A percentile compares a stretch with the other conserved stretches of the same genome.
These are phyloP conservation scores for Marchantia polymorpha DNA, from an alignment of 225 moss, liverwort and hornwort species.

Conservation along the genomic window DNA sequence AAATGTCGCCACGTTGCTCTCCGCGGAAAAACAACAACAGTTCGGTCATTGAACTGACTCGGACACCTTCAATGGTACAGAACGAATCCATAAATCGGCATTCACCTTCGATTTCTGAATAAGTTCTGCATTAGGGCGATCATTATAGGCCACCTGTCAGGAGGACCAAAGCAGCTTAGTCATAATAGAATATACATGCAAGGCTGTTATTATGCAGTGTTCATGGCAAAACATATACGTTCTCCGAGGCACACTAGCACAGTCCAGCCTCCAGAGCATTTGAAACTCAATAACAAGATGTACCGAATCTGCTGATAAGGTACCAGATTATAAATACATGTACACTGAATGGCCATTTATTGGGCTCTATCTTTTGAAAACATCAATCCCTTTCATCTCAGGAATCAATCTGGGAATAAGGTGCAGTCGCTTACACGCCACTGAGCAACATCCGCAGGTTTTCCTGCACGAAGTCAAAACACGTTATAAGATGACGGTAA, in stretches of 20 bases:
- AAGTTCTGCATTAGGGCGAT: slow-evolving; percentile 89
- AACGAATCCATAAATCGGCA: slow-evolving; percentile 83
- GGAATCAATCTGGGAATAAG: not conserved
- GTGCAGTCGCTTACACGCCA: slow-evolving; percentile 52
- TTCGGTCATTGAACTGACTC: slow-evolving; percentile 8
- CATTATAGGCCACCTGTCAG: slow-evolving; percentile 75
- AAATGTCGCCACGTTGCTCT: too few relatives aligned
- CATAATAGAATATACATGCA: not conserved
- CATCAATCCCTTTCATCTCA: not conserved
- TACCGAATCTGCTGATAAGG: not conserved
- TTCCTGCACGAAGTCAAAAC: slow-evolving; percentile 51
- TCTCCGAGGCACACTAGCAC: too few relatives aligned
- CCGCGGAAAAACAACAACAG: too few relatives aligned
- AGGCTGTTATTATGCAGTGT: too few relatives aligned
- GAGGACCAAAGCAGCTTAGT: not conserved
- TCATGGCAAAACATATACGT: too few relatives aligned
- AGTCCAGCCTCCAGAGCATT: too few relatives aligned
- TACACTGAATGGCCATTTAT: not conserved
- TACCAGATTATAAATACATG: not conserved
- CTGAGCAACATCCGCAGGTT: slow-evolving; percentile 63
- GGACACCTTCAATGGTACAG: slow-evolving; percentile 42
- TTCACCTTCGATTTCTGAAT: slow-evolving; percentile 71
- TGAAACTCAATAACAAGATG: not conserved
- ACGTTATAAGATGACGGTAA: not conserved
- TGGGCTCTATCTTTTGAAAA: not conserved